Conservation (phyloP, 768 basidiomycete genomes). For the Tylopilus rubrobrunneus region DNA sequence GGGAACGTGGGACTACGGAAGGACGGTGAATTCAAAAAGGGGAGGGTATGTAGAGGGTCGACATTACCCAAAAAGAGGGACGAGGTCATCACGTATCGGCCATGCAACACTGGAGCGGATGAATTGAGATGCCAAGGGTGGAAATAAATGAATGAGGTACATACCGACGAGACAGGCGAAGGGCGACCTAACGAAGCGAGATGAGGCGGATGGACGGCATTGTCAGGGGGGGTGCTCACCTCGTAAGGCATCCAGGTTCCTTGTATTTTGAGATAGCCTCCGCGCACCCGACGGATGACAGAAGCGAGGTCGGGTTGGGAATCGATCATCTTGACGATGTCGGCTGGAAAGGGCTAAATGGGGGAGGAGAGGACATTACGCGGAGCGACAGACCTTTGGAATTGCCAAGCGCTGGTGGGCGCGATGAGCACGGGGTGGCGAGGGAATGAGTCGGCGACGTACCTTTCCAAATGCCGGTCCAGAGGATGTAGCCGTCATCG, state of each 20-base stretch:
- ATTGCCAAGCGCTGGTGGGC: constrained; percentile 65
- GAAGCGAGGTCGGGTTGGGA: constrained; percentile 84
- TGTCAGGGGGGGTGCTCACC: constrained; percentile 38
- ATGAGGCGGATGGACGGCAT: constrained; percentile 20
- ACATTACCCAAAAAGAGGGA: constrained; percentile 83
- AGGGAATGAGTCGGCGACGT: constrained; percentile 8
- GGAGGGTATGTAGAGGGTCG: background rate
- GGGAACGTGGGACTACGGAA: constrained; percentile 73
- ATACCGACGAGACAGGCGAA: constrained; percentile 75
- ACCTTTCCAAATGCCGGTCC: constrained; percentile 97
- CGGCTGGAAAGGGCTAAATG: constrained; percentile 48
- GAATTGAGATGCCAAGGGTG: constrained; percentile 11
- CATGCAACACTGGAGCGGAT: constrained; percentile 66
- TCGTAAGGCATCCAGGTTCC: constrained; percentile 95
- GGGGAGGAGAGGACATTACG: constrained; percentile 7
- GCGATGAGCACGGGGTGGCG: constrained; percentile 9
- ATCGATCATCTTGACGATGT: constrained; percentile 92
- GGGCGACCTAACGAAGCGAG: constrained; percentile 55
- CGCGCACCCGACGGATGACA: constrained; percentile 78
- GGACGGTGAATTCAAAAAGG: constrained; percentile 15
- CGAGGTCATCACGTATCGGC: constrained; percentile 79
- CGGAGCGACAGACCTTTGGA: constrained; percentile 63
- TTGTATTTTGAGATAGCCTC: constrained; percentile 88
- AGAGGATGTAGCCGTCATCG: constrained; percentile 87
- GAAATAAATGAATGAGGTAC: constrained; percentile 27